Base-by-base conservation (phyloP, 768 basidiomycete species). In the Sarcodon aspratus region DNA sequence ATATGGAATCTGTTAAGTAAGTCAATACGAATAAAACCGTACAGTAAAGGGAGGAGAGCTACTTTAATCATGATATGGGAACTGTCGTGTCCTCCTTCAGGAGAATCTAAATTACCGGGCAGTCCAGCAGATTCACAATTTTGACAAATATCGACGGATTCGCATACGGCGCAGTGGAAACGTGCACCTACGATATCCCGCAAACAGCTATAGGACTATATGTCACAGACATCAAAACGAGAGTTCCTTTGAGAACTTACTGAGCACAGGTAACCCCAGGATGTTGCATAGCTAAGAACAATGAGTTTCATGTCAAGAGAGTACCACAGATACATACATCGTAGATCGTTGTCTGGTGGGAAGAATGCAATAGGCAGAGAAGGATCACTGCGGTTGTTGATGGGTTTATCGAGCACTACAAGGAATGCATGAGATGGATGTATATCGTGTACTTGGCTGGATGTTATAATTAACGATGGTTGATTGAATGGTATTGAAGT, bases 61-160 rank as follows among this genome's bases (percentile, higher is more conserved):
- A 88, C 92, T 79, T 97, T 97, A 65, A 97, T 88, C 75, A 95
- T 78, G 54, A 95, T 92, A 59, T 97, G 93, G 1, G 86, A 84
- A 12, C 85, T 88, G 48, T 75, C 73, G 55, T 91, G 89, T 0
- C 85, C 88, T 5, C 79, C 83, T 36, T 88, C 84, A 1, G 76
- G 70, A 0, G 84, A 80, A 51, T 89, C 82, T 9, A 90, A 65
- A 50, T 87, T 89, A 6, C 87, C 88, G 2, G 89, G 88, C 33
- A 92, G 70, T 31, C 89, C 89, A 27, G 83, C 87, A 9, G 85
- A 82, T 61, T 92, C 89, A 60, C 89, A 92, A 54, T 89, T 87
- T 13, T 83, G 76, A 55, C 90, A 92, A 33, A 92, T 90, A 57
- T 92, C 88, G 36, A 90, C 74, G 7, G 80, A 77, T 36, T 84